phyloP scores from a whole-genome alignment of 208 protist genomes.

The Trypanosomatidae sp. region DNA sequence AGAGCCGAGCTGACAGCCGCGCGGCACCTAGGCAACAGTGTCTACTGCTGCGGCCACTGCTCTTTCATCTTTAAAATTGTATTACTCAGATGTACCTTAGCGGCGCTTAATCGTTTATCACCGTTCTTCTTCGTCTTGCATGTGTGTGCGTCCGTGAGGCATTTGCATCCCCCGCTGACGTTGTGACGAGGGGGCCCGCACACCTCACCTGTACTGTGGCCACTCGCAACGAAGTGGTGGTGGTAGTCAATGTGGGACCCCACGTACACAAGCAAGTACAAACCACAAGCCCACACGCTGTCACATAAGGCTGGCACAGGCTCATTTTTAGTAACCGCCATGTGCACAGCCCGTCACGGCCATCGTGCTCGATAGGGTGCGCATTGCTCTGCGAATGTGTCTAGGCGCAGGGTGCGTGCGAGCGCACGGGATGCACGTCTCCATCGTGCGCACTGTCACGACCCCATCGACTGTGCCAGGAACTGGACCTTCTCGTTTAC shows the following conservation, averaged over 20 bases:
- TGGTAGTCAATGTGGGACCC: neutral
- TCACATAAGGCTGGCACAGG: neutral
- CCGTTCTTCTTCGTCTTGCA: neutral
- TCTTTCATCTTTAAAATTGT: neutral
- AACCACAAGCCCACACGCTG: neutral
- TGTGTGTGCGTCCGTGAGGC: neutral
- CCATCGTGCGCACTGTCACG: neutral
- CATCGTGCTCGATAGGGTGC: neutral
- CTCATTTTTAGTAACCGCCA: neutral
- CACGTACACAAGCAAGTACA: neutral
- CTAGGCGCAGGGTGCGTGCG: neutral
- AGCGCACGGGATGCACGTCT: neutral
- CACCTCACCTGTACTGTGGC: neutral
- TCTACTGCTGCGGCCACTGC: neutral
- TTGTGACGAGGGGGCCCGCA: neutral
- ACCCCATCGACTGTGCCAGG: neutral
- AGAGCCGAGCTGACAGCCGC: neutral
- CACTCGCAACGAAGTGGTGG: neutral
- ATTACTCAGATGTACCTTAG: slow-evolving; percentile 5
- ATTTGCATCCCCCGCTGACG: neutral
- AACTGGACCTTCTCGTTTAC: neutral
- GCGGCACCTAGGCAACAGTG: neutral
- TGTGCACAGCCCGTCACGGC: neutral
- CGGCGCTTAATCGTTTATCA: neutral
- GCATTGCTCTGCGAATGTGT: neutral